A percentile compares a stretch with the other conserved stretches of the same genome.
Conservation (phyloP, 495 filamentous ascomycete species). For the Evernia prunastri region DNA sequence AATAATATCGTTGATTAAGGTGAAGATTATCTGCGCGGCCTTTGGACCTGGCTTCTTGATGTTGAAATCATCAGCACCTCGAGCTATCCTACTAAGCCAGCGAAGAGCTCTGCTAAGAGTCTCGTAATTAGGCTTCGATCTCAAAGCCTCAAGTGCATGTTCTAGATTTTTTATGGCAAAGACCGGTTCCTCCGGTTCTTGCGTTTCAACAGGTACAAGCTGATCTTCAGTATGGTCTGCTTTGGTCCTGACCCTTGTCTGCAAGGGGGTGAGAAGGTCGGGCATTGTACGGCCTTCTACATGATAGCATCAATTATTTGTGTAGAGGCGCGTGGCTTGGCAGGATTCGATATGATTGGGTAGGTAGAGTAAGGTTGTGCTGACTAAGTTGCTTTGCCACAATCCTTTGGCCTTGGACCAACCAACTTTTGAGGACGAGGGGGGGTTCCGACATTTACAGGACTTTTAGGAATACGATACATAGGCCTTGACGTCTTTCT, state of each 20-base stretch:
- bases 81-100: conserved; percentile 44
- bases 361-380: not conserved
- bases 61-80: conserved; percentile 41
- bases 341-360: too few species aligned
- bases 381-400: not conserved
- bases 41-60: conserved; percentile 58
- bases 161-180: conserved; percentile 32
- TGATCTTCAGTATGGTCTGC: not conserved
- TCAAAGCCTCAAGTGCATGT: conserved; percentile 57
- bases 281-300: conserved; percentile 38
- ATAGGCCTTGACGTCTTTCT: not conserved
- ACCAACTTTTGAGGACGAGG: not conserved
- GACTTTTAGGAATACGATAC: too few species aligned
- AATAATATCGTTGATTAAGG: conserved; percentile 60
- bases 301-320: not conserved
- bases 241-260: conserved; percentile 25
- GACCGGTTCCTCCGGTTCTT: not conserved
- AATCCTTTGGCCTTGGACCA: not conserved
- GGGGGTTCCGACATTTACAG: not conserved
- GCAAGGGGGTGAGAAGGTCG: conserved; percentile 44
- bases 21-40: conserved; percentile 62
- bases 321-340: not conserved
- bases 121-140: conserved; percentile 55
- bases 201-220: conserved; percentile 6
- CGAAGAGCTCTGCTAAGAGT: conserved; percentile 47